Evolutionary conservation across 176 grass and related monocot species (phyloP).

Genomic region (Ensete glaucum): DNA sequence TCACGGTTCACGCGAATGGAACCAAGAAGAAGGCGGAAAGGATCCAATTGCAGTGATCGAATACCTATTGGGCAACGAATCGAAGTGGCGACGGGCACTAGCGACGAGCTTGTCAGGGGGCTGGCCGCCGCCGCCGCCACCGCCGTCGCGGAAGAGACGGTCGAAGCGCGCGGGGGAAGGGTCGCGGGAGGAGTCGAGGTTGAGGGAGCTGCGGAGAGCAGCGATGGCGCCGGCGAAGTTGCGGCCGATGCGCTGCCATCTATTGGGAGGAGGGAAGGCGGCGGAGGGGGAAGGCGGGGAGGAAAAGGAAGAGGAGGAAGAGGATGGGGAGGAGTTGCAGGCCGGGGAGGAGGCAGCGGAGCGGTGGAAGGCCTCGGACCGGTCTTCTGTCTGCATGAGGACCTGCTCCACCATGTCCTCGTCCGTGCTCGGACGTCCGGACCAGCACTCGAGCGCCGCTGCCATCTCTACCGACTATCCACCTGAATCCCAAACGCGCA

Average conservation of each 20-base stretch:
- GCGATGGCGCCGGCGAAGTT: slow-evolving; percentile 90
- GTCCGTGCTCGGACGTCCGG: slow-evolving; percentile 90
- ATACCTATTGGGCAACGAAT: slow-evolving; percentile 84
- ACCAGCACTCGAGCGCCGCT: slow-evolving; percentile 97
- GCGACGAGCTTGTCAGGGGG: slow-evolving; percentile 83
- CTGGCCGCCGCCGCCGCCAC: slow-evolving; percentile 34
- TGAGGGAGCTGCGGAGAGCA: slow-evolving; percentile 78
- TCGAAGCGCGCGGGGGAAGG: slow-evolving; percentile 44
- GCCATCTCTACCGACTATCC: slow-evolving; percentile 45
- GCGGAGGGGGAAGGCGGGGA: slow-evolving; percentile 13
- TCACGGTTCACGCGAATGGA: background rate
- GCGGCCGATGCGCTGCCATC: slow-evolving; percentile 83
- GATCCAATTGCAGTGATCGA: background rate
- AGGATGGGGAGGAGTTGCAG: background rate
- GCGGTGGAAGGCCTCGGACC: slow-evolving; percentile 65
- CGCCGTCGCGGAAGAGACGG: slow-evolving; percentile 22
- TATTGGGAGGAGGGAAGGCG: slow-evolving; percentile 37
- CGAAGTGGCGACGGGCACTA: slow-evolving; percentile 88
- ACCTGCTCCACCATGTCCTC: slow-evolving; percentile 99
- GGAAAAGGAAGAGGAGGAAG: slow-evolving; percentile 17
- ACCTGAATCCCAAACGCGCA: background rate
- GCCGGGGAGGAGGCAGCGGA: slow-evolving; percentile 34
- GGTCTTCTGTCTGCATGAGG: slow-evolving; percentile 73
- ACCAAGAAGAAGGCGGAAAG: background rate
- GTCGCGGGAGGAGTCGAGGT: slow-evolving; percentile 51